Conservation (phyloP, 1,139 yeast genomes). For the Petasospora rhodanensis region DNA sequence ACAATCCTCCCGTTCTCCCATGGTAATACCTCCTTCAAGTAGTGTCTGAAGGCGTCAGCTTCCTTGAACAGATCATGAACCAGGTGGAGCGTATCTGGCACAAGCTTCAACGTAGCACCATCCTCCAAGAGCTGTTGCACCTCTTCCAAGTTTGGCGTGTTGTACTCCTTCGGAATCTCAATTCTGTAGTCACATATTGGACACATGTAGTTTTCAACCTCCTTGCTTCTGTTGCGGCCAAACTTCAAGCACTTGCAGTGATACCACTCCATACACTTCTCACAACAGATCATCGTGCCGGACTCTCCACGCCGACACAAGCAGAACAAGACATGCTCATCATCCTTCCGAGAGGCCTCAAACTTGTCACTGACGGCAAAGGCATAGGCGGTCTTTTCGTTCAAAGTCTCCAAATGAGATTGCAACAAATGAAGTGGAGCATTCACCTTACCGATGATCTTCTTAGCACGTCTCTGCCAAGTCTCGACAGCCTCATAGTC, state of each 20-base stretch:
- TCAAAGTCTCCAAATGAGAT: conserved; percentile 30
- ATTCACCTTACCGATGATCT: conserved; percentile 34
- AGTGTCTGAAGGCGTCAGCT: conserved; percentile 25
- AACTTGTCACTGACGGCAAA: conserved; percentile 41
- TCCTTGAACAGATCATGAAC: conserved; percentile 27
- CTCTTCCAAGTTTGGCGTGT: conserved; percentile 34
- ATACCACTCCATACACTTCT: conserved; percentile 75
- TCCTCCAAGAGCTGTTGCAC: conserved; percentile 30
- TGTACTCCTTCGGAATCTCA: conserved; percentile 30
- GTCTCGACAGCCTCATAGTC: conserved; percentile 34
- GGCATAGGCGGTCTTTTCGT: conserved; percentile 34
- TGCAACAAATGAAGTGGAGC: conserved; percentile 31
- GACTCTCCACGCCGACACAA: conserved; percentile 65
- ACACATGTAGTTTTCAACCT: conserved; percentile 47
- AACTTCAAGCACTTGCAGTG: conserved; percentile 62
- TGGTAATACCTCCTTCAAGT: conserved; percentile 21
- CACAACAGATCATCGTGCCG: conserved; percentile 80
- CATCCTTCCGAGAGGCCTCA: conserved; percentile 16
- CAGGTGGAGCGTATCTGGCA: conserved; percentile 39
- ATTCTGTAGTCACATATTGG: conserved; percentile 56
- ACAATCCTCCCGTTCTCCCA: conserved; percentile 19
- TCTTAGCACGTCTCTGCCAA: conserved; percentile 44
- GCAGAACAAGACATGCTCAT: conserved; percentile 46
- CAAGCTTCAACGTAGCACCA: conserved; percentile 34
- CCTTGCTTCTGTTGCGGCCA: conserved; percentile 30